Conservation (phyloP, 1,284 basidiomycete genomes). For the Meira miltonrushii region DNA sequence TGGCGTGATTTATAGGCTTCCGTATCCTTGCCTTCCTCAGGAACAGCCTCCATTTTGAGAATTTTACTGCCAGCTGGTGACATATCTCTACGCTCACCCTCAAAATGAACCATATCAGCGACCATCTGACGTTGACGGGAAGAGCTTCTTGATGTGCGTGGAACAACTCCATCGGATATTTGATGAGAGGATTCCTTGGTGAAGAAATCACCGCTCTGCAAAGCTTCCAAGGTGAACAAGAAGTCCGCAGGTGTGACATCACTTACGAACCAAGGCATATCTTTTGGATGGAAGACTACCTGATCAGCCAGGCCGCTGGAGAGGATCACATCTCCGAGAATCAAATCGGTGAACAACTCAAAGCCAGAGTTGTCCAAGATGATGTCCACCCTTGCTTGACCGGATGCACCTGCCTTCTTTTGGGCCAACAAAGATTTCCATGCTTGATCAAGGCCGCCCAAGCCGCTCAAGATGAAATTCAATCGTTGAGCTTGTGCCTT, state of each 20-base stretch:
- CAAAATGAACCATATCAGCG: slow-evolving; percentile 24
- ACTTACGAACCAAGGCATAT: slow-evolving; percentile 51
- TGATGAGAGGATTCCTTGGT: slow-evolving; percentile 32
- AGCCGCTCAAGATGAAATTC: slow-evolving; percentile 64
- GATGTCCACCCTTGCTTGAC: slow-evolving; percentile 65
- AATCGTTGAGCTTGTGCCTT: slow-evolving; percentile 13
- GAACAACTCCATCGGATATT: slow-evolving; percentile 15
- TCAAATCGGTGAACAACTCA: slow-evolving; percentile 89
- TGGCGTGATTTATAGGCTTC: slow-evolving; percentile 1
- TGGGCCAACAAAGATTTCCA: slow-evolving; percentile 69
- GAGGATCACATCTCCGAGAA: slow-evolving; percentile 78
- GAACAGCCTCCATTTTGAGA: slow-evolving; percentile 21
- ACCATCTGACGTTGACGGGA: slow-evolving; percentile 15
- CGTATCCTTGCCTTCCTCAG: slow-evolving; percentile 22
- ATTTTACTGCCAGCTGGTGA: not conserved
- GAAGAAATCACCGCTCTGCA: slow-evolving; percentile 59
- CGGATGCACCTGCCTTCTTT: slow-evolving; percentile 54
- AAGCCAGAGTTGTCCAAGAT: slow-evolving; percentile 87
- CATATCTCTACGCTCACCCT: slow-evolving; percentile 18
- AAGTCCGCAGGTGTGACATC: slow-evolving; percentile 50
- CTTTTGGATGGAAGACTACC: slow-evolving; percentile 50
- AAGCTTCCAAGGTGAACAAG: slow-evolving; percentile 53
- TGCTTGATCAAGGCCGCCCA: slow-evolving; percentile 69
- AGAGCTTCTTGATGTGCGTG: slow-evolving; percentile 23
- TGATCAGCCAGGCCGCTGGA: slow-evolving; percentile 35